Evolutionary conservation across 2,329 filamentous ascomycete species (phyloP).

Genomic region (Aspergillus ibericus): DNA sequence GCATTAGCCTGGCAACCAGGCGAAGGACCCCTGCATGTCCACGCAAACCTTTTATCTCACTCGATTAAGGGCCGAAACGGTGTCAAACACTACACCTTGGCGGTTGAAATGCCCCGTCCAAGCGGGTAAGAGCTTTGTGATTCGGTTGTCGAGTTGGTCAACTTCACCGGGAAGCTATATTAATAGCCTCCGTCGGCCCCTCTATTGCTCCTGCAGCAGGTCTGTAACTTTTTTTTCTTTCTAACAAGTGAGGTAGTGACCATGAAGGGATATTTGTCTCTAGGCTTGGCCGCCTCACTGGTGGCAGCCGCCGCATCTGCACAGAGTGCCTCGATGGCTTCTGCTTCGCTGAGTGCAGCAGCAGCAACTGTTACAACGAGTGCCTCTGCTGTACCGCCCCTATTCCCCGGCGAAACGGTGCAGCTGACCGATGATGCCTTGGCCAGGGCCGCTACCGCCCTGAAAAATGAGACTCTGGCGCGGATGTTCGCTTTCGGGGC

Average conservation of each 20-base stretch:
- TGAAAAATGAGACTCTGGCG: conserved; percentile 29
- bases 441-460: conserved; percentile 30
- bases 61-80: too few species aligned
- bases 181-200: neutral
- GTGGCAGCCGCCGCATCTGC: neutral
- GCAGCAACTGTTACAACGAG: conserved; percentile 9
- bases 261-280: conserved; percentile 6
- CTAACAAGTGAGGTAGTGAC: neutral
- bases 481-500: conserved; percentile 36
- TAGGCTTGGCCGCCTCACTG: conserved; percentile 1
- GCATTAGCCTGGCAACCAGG: too few species aligned
- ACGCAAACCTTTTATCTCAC: too few species aligned
- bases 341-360: conserved; percentile 6
- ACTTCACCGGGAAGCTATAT: neutral
- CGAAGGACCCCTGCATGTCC: too few species aligned
- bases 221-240: neutral
- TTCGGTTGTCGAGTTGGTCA: neutral
- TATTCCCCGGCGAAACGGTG: conserved; percentile 24
- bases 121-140: too few species aligned
- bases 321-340: neutral
- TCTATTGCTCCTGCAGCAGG: neutral
- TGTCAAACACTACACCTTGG: too few species aligned
- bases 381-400: conserved; percentile 19
- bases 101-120: too few species aligned
- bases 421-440: conserved; percentile 40